phyloP scores from a whole-genome alignment of 2,329 filamentous ascomycete genomes.

The Phyllosticta paracitricarpa region DNA sequence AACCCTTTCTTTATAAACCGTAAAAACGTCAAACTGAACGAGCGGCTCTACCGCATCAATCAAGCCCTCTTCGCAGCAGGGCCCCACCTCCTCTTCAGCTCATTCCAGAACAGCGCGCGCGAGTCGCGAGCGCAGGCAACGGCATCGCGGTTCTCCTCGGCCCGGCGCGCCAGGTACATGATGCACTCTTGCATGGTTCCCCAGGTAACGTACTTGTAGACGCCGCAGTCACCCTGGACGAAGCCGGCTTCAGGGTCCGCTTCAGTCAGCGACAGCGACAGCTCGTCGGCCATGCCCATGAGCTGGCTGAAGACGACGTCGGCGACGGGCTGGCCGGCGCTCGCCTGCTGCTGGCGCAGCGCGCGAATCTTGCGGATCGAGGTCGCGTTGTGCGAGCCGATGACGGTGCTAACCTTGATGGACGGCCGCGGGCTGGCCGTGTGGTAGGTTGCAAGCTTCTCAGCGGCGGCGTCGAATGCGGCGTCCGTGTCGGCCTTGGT shows the following conservation, averaged over 20 bases:
- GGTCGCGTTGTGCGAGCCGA: conserved; percentile 73
- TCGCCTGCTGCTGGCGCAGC: conserved; percentile 30
- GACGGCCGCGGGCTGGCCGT: conserved; percentile 30
- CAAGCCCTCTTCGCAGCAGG: neutral
- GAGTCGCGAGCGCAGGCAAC: conserved; percentile 3
- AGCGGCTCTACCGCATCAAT: neutral
- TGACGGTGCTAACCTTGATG: conserved; percentile 46
- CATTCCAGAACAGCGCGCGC: conserved; percentile 6
- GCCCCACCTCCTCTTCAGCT: conserved; percentile 7
- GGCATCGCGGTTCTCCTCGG: conserved; percentile 42
- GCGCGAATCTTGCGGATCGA: conserved; percentile 50
- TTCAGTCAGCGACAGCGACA: conserved; percentile 46
- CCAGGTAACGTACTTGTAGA: conserved; percentile 50
- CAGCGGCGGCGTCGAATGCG: conserved; percentile 59
- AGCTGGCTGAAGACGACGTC: conserved; percentile 64
- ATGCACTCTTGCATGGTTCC: conserved; percentile 62
- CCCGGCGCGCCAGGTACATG: conserved; percentile 54
- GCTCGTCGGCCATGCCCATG: conserved; percentile 92
- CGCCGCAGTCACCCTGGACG: conserved; percentile 20
- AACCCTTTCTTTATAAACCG: neutral
- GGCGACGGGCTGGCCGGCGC: conserved; percentile 34
- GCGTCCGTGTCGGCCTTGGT: conserved; percentile 46
- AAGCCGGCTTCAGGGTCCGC: conserved; percentile 21
- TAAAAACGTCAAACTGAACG: neutral
- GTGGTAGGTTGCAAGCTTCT: conserved; percentile 47